phyloP scores from a whole-genome alignment of 2,329 filamentous ascomycete species.

The Ophiognomonia clavigignenti-juglandacearum region DNA sequence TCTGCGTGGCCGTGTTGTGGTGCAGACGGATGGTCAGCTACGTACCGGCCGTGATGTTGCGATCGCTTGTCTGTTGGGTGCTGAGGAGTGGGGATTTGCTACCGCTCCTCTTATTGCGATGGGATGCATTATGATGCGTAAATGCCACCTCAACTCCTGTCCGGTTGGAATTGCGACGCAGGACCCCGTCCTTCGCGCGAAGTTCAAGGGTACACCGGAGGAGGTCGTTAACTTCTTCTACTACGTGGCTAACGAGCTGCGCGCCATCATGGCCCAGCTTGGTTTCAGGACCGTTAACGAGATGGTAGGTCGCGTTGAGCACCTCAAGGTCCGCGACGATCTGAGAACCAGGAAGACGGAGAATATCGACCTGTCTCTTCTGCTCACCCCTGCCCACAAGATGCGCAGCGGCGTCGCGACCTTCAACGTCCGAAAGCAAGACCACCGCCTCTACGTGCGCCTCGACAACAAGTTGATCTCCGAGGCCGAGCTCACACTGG shows the following conservation, averaged over 20 bases:
- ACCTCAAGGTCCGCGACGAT: conserved; percentile 81
- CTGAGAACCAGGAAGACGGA: conserved; percentile 82
- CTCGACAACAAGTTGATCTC: conserved; percentile 97
- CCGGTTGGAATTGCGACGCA: conserved; percentile 95
- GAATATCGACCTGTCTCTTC: conserved; percentile 89
- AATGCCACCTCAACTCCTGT: conserved; percentile 47
- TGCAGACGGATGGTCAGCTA: conserved; percentile 93
- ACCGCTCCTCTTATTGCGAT: conserved; percentile 93
- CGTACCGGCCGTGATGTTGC: conserved; percentile 90
- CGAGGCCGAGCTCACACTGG: conserved; percentile 87
- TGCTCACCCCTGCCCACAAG: conserved; percentile 92
- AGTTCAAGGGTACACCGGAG: conserved; percentile 89
- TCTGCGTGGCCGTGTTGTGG: conserved; percentile 88
- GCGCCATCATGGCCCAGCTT: conserved; percentile 94
- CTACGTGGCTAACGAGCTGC: conserved; percentile 91
- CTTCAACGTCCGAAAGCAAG: conserved; percentile 97
- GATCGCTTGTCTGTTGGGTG: conserved; percentile 89
- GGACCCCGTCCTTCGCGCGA: conserved; percentile 88
- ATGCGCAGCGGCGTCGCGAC: conserved; percentile 91
- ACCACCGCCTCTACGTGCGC: conserved; percentile 87
- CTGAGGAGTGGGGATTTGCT: conserved; percentile 97
- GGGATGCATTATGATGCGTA: conserved; percentile 94
- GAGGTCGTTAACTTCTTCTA: conserved; percentile 99
- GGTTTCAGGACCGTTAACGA: conserved; percentile 95
- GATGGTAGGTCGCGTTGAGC: conserved; percentile 91